Evolutionary conservation across 2,329 filamentous ascomycete genomes (phyloP), one percentile per base, ranked within the genome.

Genomic region (Epichloe aotearoae): DNA sequence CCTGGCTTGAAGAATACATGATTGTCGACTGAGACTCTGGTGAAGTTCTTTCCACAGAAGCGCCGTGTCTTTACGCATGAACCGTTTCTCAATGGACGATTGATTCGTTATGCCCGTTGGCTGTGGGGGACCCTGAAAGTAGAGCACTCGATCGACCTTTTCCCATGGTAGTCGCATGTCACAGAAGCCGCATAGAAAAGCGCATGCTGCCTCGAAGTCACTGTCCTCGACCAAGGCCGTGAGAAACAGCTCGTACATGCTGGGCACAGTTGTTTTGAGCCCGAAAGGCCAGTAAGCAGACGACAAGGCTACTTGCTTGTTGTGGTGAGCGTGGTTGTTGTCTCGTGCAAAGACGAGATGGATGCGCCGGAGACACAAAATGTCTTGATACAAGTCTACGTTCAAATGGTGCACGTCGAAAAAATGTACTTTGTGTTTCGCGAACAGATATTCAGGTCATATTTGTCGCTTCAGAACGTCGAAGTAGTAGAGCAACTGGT

Each of bases 221-320:
- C 64, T 67, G 50, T 75, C 71, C 17, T 69, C 66, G 49, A 83
- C 70, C 44, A 73, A 61, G 10, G 75, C 72, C 4, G 77, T 76
- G 52, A 82, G 69, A 57, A 80, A 82, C 17, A 82, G 65, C 62
- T 82, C 78, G 59, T 80, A 74, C 77, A 80, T 81, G 47, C 15
- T 55, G 51, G 52, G 17, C 14, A 19, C 15, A 23, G 19, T 14
- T 15, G 34, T 19, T n/a, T 36, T 33, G 23, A n/a, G 4, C 20
- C 23, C 1, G 3, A 19, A 12, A 42, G 40, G 15, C 17, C n/a
- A 5, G n/a, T 11, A 39, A n/a, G 23, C n/a, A 39, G 11, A 39
- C 2, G 38, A 17, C 38, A 11, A 17, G n/a, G n/a, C n/a, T 40
- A 11, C 11, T 17, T 40, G n/a, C 38, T 8, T 40, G 19, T 0